phyloP scores from a whole-genome alignment of 148 eudicot genomes.

The Rhododendron griersonianum region DNA sequence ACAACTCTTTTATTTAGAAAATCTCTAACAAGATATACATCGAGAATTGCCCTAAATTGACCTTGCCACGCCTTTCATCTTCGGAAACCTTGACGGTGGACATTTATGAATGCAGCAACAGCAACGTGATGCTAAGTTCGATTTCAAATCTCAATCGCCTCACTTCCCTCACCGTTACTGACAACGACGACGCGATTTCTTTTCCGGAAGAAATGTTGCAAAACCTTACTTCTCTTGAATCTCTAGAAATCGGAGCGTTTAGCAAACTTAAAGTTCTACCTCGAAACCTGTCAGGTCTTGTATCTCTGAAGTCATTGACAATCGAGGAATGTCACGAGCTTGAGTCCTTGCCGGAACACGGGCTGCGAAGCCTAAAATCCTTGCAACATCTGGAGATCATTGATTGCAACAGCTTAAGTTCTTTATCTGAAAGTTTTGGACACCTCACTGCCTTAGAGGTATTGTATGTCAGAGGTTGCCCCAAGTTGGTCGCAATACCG shows the following conservation, averaged over 20 bases:
- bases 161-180: rapidly evolving
- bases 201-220: conserved; percentile 4
- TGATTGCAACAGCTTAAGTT: neutral
- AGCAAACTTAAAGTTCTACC: neutral
- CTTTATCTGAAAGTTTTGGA: neutral
- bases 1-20: too few species aligned
- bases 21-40: neutral
- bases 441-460: neutral
- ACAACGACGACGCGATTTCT: neutral
- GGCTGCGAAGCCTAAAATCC: neutral
- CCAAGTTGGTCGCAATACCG: neutral
- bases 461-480: neutral
- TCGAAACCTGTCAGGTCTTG: neutral
- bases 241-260: too few species aligned
- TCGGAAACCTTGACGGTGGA: neutral
- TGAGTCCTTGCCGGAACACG: neutral
- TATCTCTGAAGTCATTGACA: neutral
- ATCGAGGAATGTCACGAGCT: neutral
- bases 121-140: neutral
- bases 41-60: neutral
- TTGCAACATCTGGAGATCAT: neutral
- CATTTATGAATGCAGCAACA: neutral
- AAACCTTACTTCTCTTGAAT: neutral
- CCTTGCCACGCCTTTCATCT: neutral
- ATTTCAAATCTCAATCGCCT: neutral